phyloP scores from a whole-genome alignment of 306 rosid species.

The Myrica gale region DNA sequence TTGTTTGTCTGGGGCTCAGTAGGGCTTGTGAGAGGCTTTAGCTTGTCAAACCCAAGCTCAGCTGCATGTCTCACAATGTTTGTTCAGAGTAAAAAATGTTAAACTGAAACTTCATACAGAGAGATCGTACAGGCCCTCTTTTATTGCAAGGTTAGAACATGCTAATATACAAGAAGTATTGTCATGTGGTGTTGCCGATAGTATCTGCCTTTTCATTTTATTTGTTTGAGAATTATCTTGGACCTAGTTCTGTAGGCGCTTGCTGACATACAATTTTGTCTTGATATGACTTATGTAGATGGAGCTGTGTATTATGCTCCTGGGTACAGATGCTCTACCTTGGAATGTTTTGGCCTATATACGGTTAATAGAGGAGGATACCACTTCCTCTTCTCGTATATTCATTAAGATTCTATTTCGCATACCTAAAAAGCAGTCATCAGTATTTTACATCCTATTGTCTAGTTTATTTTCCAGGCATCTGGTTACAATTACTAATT shows the following conservation, averaged over 20 bases:
- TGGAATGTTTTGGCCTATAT: slow-evolving; percentile 83
- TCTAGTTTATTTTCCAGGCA: background rate
- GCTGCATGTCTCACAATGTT: background rate
- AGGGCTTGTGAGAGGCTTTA: background rate
- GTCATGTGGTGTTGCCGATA: too few species aligned
- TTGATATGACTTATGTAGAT: slow-evolving; percentile 48
- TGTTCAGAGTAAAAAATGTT: background rate
- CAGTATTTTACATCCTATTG: background rate
- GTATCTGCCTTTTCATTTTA: too few species aligned
- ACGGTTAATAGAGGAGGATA: slow-evolving; percentile 86
- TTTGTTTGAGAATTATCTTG: background rate
- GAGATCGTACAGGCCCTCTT: background rate
- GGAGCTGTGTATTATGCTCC: slow-evolving; percentile 81
- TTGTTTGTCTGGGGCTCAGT: background rate
- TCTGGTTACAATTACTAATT: background rate
- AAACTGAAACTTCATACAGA: background rate
- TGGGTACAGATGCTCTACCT: slow-evolving; percentile 84
- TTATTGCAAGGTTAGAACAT: background rate
- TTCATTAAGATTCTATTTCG: slow-evolving; percentile 89
- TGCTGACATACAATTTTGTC: slow-evolving; percentile 1
- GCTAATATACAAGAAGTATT: background rate
- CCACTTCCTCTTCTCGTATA: slow-evolving; percentile 83
- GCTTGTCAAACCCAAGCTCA: background rate
- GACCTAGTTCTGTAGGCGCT: background rate
- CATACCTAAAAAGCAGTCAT: slow-evolving; percentile 31